These are phyloP conservation scores for Galerina marginata DNA, from an alignment of 768 basidiomycete species.

Conservation along the genomic window DNA sequence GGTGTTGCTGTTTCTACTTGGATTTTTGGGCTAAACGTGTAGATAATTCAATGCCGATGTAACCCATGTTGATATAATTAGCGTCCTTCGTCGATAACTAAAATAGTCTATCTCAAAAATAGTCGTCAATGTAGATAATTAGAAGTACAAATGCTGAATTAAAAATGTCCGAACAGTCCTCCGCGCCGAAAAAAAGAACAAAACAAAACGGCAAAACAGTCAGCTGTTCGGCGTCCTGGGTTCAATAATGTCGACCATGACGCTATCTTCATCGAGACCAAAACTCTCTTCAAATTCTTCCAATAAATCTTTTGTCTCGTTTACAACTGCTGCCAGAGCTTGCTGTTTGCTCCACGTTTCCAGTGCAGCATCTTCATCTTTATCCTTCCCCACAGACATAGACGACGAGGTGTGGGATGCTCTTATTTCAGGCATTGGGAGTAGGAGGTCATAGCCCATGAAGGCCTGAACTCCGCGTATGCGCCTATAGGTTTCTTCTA, in stretches of 20 bases:
- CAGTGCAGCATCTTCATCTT: conserved; percentile 41
- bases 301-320: conserved; percentile 61
- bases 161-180: too few relatives aligned
- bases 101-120: too few relatives aligned
- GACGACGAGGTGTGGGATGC: conserved; percentile 10
- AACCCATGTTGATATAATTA: too few relatives aligned
- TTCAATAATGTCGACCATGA: conserved; percentile 29
- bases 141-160: too few relatives aligned
- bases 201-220: too few relatives aligned
- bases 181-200: too few relatives aligned
- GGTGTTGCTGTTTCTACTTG: too few relatives aligned
- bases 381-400: conserved; percentile 27
- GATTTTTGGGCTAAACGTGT: too few relatives aligned
- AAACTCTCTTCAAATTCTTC: conserved; percentile 57
- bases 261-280: conserved; percentile 27
- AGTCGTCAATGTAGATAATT: too few relatives aligned
- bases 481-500: conserved; percentile 62
- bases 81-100: too few relatives aligned
- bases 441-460: conserved; percentile 65
- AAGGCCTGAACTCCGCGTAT: conserved; percentile 65
- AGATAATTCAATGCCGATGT: too few relatives aligned
- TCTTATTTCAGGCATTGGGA: conserved; percentile 47
- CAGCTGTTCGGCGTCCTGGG: conserved; percentile 10
- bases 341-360: conserved; percentile 59
- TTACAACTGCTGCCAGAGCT: conserved; percentile 55